Evolutionary conservation across 805 yeast genomes (phyloP).

Genomic region (Saturnispora besseyi): DNA sequence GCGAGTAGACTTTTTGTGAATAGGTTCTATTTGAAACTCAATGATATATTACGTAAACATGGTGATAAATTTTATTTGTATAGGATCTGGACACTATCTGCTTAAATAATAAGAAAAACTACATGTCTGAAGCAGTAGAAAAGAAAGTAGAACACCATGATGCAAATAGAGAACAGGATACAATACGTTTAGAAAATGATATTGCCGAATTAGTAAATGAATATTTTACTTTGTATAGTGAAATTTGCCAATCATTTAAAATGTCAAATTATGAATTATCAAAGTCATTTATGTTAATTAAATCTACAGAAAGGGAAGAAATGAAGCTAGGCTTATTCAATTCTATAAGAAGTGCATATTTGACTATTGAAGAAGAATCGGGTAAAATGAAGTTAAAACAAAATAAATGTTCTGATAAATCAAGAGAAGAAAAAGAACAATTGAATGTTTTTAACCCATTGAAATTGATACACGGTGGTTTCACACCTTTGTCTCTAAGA

Average conservation of each 20-base stretch:
- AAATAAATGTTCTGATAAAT: conserved; percentile 6
- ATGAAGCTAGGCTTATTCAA: conserved; percentile 7
- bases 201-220: conserved; percentile 1
- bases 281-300: conserved; percentile 3
- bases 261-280: not conserved
- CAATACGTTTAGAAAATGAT: conserved; percentile 2
- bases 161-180: not conserved
- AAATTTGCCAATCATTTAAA: not conserved
- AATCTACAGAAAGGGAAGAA: conserved; percentile 13
- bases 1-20: no score
- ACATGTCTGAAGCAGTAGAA: conserved; percentile 10
- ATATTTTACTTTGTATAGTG: not conserved
- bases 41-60: no score
- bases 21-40: no score
- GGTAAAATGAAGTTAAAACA: conserved; percentile 1
- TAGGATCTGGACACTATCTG: no score
- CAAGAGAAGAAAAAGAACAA: conserved; percentile 7
- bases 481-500: conserved; percentile 17
- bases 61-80: no score
- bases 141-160: conserved; percentile 12
- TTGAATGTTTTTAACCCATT: conserved; percentile 14
- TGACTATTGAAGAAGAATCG: conserved; percentile 12
- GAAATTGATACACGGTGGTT: conserved; percentile 23
- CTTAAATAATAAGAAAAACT: not conserved
- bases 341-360: conserved; percentile 4